A percentile compares a stretch with the other conserved stretches of the same genome.
Conservation (phyloP, 2,329 filamentous ascomycete genomes). For the Cercospora janseana region DNA sequence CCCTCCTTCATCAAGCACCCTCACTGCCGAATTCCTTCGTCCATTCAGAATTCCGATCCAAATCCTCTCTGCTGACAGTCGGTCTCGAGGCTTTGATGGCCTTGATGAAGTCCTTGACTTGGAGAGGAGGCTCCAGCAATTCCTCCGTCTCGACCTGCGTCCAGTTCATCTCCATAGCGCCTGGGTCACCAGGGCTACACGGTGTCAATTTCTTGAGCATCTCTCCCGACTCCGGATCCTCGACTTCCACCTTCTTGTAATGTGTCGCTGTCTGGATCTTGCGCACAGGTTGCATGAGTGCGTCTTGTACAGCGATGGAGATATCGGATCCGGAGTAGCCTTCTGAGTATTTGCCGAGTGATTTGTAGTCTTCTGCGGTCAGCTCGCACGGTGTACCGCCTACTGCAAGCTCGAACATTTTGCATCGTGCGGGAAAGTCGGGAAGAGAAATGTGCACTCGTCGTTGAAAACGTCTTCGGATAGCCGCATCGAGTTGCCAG, state of each 20-base stretch:
- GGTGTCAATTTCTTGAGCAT: slow-evolving; percentile 66
- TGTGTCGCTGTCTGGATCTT: slow-evolving; percentile 97
- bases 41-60: slow-evolving; percentile 84
- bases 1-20: slow-evolving; percentile 51
- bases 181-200: slow-evolving; percentile 85
- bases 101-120: slow-evolving; percentile 88
- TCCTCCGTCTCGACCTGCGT: slow-evolving; percentile 80
- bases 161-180: slow-evolving; percentile 91
- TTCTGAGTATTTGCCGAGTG: slow-evolving; percentile 77
- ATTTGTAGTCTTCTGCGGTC: slow-evolving; percentile 71
- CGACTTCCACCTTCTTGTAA: slow-evolving; percentile 78
- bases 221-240: slow-evolving; percentile 51
- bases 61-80: slow-evolving; percentile 84
- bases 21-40: slow-evolving; percentile 95
- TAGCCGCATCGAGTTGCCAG: slow-evolving; percentile 96
- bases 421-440: slow-evolving; percentile 80
- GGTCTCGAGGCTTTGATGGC: slow-evolving; percentile 85
- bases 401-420: slow-evolving; percentile 94
- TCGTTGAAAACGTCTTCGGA: slow-evolving; percentile 91
- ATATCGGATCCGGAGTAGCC: slow-evolving; percentile 98
- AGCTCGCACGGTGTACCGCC: slow-evolving; percentile 88
- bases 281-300: slow-evolving; percentile 93
- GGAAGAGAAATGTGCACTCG: slow-evolving; percentile 94
- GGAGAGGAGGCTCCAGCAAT: slow-evolving; percentile 80
- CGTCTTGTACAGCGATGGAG: slow-evolving; percentile 89